Conservation (phyloP, 352 stramenopile species). For the Globisporangium irregulare region DNA sequence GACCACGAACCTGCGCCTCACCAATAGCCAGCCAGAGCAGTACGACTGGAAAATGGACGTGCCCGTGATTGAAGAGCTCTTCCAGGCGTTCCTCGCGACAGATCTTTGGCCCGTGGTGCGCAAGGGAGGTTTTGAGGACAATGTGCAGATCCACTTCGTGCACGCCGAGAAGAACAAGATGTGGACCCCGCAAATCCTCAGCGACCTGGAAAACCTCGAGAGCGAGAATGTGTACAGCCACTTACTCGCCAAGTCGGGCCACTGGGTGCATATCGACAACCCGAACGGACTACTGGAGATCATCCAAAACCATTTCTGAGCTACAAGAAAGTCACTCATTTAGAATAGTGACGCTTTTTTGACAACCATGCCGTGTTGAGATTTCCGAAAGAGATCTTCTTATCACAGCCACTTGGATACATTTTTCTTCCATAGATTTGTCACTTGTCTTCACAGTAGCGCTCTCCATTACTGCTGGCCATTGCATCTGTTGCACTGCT, state of each 20-base stretch:
- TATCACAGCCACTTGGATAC: background rate
- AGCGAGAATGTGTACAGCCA: conserved; percentile 57
- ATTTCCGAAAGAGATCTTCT: background rate
- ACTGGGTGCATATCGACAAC: conserved; percentile 88
- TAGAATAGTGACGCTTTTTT: conserved; percentile 6
- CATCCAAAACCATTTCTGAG: conserved; percentile 42
- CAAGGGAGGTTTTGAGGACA: conserved; percentile 25
- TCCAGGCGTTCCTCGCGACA: conserved; percentile 57
- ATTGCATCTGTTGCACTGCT: background rate
- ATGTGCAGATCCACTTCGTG: conserved; percentile 74
- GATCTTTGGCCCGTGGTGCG: conserved; percentile 66
- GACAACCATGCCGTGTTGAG: background rate
- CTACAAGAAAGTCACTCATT: background rate
- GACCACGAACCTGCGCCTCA: conserved; percentile 70
- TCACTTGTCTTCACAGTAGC: background rate
- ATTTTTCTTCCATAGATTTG: conserved; percentile 7
- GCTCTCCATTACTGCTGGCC: background rate
- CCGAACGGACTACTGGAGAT: conserved; percentile 64
- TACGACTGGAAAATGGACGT: conserved; percentile 86
- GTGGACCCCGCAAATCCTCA: conserved; percentile 56
- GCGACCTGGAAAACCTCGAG: conserved; percentile 40
- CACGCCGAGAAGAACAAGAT: conserved; percentile 72
- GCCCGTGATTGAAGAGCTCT: conserved; percentile 69
- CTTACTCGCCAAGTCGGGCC: conserved; percentile 66
- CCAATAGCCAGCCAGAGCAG: conserved; percentile 41